Conservation (phyloP, 176 grass and related monocot genomes). For the Rhynchospora tenuis region DNA sequence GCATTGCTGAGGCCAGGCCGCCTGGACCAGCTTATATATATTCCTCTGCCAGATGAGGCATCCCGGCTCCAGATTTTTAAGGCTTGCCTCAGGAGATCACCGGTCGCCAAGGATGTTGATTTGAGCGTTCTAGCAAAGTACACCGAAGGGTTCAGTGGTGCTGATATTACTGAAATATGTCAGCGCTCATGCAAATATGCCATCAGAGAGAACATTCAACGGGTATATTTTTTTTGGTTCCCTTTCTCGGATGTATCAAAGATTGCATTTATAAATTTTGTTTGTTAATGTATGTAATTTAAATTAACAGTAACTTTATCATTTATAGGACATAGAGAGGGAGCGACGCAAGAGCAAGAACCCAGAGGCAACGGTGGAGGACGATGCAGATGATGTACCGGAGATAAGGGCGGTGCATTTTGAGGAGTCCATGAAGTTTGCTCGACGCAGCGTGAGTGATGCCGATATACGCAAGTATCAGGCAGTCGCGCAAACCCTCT, state of each 20-base stretch:
- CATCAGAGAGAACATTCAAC: conserved; percentile 78
- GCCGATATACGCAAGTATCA: conserved; percentile 84
- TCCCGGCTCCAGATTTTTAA: conserved; percentile 73
- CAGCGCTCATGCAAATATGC: conserved; percentile 80
- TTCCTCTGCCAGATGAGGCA: conserved; percentile 65
- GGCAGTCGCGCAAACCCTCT: conserved; percentile 73
- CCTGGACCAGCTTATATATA: conserved; percentile 74
- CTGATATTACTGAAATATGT: conserved; percentile 83
- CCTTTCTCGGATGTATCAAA: neutral
- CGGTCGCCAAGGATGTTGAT: conserved; percentile 71
- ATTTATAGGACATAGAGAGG: conserved; percentile 64
- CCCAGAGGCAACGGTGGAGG: conserved; percentile 83
- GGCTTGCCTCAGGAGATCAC: conserved; percentile 73
- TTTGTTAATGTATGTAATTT: neutral
- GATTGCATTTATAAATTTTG: neutral
- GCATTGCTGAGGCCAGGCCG: conserved; percentile 69
- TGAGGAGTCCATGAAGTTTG: conserved; percentile 85
- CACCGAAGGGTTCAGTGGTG: conserved; percentile 81
- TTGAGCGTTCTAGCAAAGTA: conserved; percentile 61
- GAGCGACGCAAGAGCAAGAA: conserved; percentile 54
- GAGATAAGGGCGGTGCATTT: conserved; percentile 81
- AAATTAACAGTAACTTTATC: neutral
- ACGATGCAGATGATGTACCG: conserved; percentile 48
- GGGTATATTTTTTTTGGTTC: conserved; percentile 25
- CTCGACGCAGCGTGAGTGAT: conserved; percentile 70